Evolutionary conservation across 73 alveolate genomes (phyloP).

Genomic region (Paramecium pentaurelia): DNA sequence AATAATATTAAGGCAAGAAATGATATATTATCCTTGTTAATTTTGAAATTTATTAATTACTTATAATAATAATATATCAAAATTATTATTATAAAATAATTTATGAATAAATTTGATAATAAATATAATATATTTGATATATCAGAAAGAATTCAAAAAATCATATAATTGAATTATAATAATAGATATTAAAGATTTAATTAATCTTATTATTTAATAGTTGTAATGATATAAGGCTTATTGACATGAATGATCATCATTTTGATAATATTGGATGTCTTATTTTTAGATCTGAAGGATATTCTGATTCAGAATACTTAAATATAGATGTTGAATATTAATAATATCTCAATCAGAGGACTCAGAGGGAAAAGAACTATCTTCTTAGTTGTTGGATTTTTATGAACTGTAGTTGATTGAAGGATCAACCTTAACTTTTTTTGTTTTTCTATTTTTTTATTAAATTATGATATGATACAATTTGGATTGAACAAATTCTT

Average conservation of each 20-base stretch:
- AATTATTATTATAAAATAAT: too few relatives aligned
- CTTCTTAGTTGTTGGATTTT: background rate
- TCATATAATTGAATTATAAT: too few relatives aligned
- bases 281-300: background rate
- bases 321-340: background rate
- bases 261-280: background rate
- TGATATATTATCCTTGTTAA: background rate
- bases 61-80: too few relatives aligned
- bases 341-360: constrained; percentile 48
- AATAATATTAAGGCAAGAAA: background rate
- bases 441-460: background rate
- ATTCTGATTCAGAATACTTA: background rate
- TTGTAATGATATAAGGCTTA: too few relatives aligned
- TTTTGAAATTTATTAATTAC: too few relatives aligned
- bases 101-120: too few relatives aligned
- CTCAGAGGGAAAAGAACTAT: constrained; percentile 33
- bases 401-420: background rate
- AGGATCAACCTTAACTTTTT: background rate
- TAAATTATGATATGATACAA: background rate
- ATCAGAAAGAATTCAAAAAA: too few relatives aligned
- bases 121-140: too few relatives aligned
- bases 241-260: background rate
- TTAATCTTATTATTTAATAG: too few relatives aligned
- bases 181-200: too few relatives aligned
- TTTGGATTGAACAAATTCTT: constrained; percentile 66